Base-by-base conservation (phyloP, 352 stramenopile species). In the Aphanomyces astaci region DNA sequence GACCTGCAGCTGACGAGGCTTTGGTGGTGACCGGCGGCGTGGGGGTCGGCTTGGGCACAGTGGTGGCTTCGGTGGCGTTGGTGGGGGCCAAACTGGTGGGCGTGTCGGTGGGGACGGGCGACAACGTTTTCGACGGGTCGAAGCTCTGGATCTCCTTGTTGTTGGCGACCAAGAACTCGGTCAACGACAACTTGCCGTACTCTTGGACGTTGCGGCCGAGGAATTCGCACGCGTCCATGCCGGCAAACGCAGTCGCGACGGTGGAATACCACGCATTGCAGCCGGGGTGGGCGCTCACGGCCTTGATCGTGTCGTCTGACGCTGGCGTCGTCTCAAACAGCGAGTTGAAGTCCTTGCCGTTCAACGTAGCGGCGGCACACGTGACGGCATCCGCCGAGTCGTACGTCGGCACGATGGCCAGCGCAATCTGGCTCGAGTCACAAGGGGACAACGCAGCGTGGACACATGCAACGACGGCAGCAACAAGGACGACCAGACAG, bases 141-240 rank as follows among this genome's bases (percentile, higher is more conserved):
- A 59, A 59, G 24, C 30, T 59, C 25, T 33, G 25, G 24, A 59
- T 59, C 51, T 59, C 51, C n/a, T 59, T 30, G 51, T 59, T 59
- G 27, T 59, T 59, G 5, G 51, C 51, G 15, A 36, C 17, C 5
- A 59, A 7, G 27, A 59, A 59, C 30, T 59, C 17, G 13, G 51
- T 39, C 19, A 59, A 25, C 30, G 51, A 36, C 5, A 59, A 7
- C 30, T 59, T 59, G 30, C 51, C 30, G 30, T 33, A 59, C 19
- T 59, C 51, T 32, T 59, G 51, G 24, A 59, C n/a, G 30, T 59
- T 59, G 13, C 30, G 15, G 22, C 51, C 51, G 19, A 59, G 30
- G 51, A 33, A 59, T 19, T 30, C 4, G 2, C 51, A 59, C n/a
- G 51, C 51, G 13, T 9, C 9, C 19, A 59, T 33, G 11, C 19